These are phyloP conservation scores for Kodamaea leandrae DNA, from an alignment of 805 yeast genomes.

Conservation along the genomic window DNA sequence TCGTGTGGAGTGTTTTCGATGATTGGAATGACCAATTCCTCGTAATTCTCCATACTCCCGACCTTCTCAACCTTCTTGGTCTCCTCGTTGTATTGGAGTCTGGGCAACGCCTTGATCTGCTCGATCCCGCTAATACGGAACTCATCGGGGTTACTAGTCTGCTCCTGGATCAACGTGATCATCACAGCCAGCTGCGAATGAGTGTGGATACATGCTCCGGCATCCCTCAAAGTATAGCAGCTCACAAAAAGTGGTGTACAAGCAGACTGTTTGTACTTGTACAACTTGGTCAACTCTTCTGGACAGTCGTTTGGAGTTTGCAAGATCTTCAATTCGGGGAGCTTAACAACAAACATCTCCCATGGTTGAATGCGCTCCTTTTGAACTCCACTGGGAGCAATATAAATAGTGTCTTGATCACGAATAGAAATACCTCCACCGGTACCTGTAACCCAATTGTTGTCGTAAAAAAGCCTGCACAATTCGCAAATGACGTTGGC, in stretches of 20 bases:
- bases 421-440: slow-evolving; percentile 92
- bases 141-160: slow-evolving; percentile 54
- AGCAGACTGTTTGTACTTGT: slow-evolving; percentile 78
- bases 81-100: slow-evolving; percentile 28
- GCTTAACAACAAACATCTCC: slow-evolving; percentile 75
- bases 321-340: slow-evolving; percentile 49
- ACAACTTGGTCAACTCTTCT: slow-evolving; percentile 33
- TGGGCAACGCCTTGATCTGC: slow-evolving; percentile 90
- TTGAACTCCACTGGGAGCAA: slow-evolving; percentile 96
- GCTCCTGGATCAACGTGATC: slow-evolving; percentile 53
- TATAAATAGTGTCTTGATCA: slow-evolving; percentile 51
- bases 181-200: slow-evolving; percentile 89
- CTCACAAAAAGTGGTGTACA: slow-evolving; percentile 88
- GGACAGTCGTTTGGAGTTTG: slow-evolving; percentile 54
- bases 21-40: slow-evolving; percentile 80
- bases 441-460: slow-evolving; percentile 93
- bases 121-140: slow-evolving; percentile 80
- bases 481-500: slow-evolving; percentile 82
- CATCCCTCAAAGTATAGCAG: slow-evolving; percentile 62
- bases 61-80: slow-evolving; percentile 48
- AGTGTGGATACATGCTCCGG: slow-evolving; percentile 93
- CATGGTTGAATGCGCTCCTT: slow-evolving; percentile 82
- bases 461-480: slow-evolving; percentile 70
- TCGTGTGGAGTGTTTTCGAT: slow-evolving; percentile 89
- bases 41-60: slow-evolving; percentile 70